phyloP scores from a whole-genome alignment of 495 filamentous ascomycete species.

The Cercophora samala region DNA sequence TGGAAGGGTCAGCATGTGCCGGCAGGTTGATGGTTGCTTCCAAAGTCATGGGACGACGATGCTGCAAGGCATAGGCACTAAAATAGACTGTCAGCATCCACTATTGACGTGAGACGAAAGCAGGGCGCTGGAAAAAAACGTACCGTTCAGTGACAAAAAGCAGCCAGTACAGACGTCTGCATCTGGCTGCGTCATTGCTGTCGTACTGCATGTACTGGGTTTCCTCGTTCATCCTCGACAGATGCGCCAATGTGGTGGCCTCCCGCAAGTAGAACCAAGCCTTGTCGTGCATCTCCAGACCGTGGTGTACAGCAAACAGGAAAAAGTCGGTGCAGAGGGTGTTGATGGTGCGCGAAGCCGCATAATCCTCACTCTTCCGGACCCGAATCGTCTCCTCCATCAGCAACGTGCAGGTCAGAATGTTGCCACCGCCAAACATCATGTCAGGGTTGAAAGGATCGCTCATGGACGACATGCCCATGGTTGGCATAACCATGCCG shows the following conservation, averaged over 20 bases:
- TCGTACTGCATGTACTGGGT: slow-evolving; percentile 55
- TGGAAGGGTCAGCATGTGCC: slow-evolving; percentile 60
- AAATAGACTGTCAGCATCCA: slow-evolving; percentile 21
- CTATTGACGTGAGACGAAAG: background rate
- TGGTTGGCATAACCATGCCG: slow-evolving; percentile 58
- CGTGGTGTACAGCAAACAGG: slow-evolving; percentile 71
- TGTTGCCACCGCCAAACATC: slow-evolving; percentile 52
- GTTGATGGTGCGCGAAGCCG: slow-evolving; percentile 65
- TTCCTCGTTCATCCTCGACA: slow-evolving; percentile 61
- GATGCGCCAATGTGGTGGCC: slow-evolving; percentile 60
- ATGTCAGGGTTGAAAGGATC: slow-evolving; percentile 53
- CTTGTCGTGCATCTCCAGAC: slow-evolving; percentile 66
- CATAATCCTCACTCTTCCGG: slow-evolving; percentile 68
- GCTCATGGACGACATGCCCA: slow-evolving; percentile 25
- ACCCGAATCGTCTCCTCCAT: slow-evolving; percentile 74
- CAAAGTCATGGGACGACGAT: slow-evolving; percentile 60
- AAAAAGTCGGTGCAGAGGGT: slow-evolving; percentile 77
- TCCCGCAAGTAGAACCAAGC: slow-evolving; percentile 73
- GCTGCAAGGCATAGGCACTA: slow-evolving; percentile 71
- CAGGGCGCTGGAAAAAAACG: slow-evolving; percentile 13
- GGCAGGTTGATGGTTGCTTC: slow-evolving; percentile 61
- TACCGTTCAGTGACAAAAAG: slow-evolving; percentile 70
- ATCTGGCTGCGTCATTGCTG: slow-evolving; percentile 51
- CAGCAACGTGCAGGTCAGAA: slow-evolving; percentile 58
- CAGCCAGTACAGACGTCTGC: slow-evolving; percentile 66